Conservation (phyloP, 169 alveolate species). For the Toxoplasma gondii region DNA sequence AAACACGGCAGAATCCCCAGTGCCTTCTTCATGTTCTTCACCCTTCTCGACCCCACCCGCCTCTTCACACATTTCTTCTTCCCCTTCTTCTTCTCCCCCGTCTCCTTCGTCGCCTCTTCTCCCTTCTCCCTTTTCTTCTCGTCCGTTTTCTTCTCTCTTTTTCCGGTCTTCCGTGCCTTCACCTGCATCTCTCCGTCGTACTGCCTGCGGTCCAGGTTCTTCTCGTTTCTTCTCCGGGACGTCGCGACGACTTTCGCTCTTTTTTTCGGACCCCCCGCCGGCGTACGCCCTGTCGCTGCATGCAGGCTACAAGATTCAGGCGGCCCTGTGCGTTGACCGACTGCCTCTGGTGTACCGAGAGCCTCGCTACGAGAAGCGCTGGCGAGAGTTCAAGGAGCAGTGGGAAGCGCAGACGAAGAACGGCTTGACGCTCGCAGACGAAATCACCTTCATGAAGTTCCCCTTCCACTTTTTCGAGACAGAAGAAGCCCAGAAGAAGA, state of each 20-base stretch:
- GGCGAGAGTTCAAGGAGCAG: constrained; percentile 52
- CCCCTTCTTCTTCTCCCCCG: neutral
- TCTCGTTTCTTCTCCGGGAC: neutral
- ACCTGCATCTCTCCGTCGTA: neutral
- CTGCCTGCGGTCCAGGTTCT: neutral
- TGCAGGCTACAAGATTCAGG: constrained; percentile 57
- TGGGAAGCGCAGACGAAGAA: constrained; percentile 62
- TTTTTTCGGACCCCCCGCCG: constrained; percentile 57
- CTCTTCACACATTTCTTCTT: neutral
- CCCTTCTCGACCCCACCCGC: neutral
- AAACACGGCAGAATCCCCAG: no score
- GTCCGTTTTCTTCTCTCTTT: neutral
- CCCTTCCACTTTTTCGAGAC: constrained; percentile 68
- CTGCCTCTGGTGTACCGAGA: constrained; percentile 70
- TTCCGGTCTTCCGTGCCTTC: neutral
- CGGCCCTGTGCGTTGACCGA: constrained; percentile 68
- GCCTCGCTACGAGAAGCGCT: constrained; percentile 57
- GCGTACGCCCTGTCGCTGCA: constrained; percentile 57
- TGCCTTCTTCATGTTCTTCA: no score
- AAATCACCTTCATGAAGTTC: constrained; percentile 62
- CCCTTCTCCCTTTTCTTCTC: neutral
- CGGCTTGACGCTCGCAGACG: constrained; percentile 52
- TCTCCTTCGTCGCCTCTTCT: no score
- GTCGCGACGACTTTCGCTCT: constrained; percentile 3
- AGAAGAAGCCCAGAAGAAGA: constrained; percentile 51